Evolutionary conservation across 148 eudicot genomes (phyloP).

Genomic region (Pharnaceum exiguum): DNA sequence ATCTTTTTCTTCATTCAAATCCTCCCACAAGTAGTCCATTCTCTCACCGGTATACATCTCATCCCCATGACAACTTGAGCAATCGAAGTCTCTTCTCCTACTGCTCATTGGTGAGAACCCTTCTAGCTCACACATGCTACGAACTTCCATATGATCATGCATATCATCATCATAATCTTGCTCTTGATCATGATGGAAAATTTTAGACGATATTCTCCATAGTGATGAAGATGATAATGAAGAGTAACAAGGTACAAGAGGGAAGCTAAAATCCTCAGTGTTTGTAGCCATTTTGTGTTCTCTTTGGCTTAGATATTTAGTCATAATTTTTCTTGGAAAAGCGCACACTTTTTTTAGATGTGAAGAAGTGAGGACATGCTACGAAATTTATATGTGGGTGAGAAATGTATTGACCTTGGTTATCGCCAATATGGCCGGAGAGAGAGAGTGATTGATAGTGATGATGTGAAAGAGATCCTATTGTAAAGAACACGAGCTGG

Average conservation of each 20-base stretch:
- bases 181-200: conserved; percentile 21
- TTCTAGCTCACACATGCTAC: conserved; percentile 28
- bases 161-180: neutral
- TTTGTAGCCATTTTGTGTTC: conserved; percentile 9
- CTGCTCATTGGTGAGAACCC: conserved; percentile 1
- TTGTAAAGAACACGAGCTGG: neutral
- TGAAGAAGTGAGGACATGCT: neutral
- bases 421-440: conserved; percentile 13
- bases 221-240: conserved; percentile 22
- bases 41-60: conserved; percentile 25
- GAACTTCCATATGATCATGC: conserved; percentile 14
- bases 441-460: neutral
- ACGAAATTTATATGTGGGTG: neutral
- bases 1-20: conserved; percentile 25
- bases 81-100: neutral
- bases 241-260: conserved; percentile 17
- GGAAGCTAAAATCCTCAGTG: conserved; percentile 35
- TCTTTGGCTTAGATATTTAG: conserved; percentile 13
- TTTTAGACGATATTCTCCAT: conserved; percentile 30
- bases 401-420: neutral
- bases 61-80: conserved; percentile 18
- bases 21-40: conserved; percentile 39
- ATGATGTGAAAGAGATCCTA: neutral
- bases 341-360: neutral
- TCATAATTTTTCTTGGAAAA: neutral